A percentile compares a stretch with the other conserved stretches of the same genome.
These are phyloP conservation scores for Nitzschia putrida DNA, from an alignment of 108 stramenopile species.

Conservation along the genomic window DNA sequence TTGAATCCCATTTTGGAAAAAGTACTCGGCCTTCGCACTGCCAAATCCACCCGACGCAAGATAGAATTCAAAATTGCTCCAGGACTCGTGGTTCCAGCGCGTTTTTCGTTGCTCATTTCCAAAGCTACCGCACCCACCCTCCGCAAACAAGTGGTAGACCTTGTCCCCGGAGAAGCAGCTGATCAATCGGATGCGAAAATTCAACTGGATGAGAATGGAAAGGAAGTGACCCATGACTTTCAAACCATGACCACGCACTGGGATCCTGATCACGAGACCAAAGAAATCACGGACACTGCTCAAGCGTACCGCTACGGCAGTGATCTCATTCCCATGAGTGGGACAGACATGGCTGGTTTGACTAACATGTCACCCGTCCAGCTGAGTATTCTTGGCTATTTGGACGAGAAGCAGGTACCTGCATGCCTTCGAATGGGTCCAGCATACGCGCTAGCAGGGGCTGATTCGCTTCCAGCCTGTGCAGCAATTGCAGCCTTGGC, in stretches of 20 bases:
- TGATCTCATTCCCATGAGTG: slow-evolving; percentile 72
- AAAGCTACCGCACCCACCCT: slow-evolving; percentile 44
- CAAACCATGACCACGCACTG: slow-evolving; percentile 43
- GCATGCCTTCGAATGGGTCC: slow-evolving; percentile 55
- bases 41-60: slow-evolving; percentile 47
- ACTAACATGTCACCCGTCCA: slow-evolving; percentile 41
- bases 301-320: slow-evolving; percentile 69
- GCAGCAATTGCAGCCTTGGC: slow-evolving; percentile 73
- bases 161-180: slow-evolving; percentile 1
- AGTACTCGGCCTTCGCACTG: slow-evolving; percentile 36
- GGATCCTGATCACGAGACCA: slow-evolving; percentile 46
- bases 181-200: slow-evolving; percentile 37
- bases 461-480: slow-evolving; percentile 55
- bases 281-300: slow-evolving; percentile 39
- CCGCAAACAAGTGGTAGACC: slow-evolving; percentile 29
- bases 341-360: slow-evolving; percentile 71
- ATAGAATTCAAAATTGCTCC: slow-evolving; percentile 72
- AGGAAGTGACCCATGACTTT: slow-evolving; percentile 47
- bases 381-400: slow-evolving; percentile 76
- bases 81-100: slow-evolving; percentile 46
- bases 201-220: slow-evolving; percentile 44
- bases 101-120: slow-evolving; percentile 46
- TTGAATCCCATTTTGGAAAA: slow-evolving; percentile 55
- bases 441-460: slow-evolving; percentile 64
- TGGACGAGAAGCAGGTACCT: slow-evolving; percentile 37